Evolutionary conservation across 108 stramenopile genomes (phyloP), one percentile per base, ranked within the genome.

Genomic region (Phaeodactylum tricornutum): DNA sequence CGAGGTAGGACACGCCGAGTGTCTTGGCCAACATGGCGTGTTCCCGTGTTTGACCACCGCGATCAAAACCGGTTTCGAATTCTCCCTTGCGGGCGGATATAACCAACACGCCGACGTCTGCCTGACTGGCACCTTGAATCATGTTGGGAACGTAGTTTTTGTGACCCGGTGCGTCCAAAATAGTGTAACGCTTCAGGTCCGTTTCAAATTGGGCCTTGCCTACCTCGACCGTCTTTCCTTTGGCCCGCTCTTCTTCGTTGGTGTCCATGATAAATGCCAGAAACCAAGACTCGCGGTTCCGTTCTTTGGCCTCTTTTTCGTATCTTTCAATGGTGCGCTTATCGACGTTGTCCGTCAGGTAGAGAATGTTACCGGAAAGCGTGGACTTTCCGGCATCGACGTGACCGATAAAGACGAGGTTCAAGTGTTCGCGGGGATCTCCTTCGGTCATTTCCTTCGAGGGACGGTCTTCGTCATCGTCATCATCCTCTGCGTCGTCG

Each of bases 221-320:
- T 9, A 98, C 97, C 59, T 98, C 99, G 0, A 99, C 97, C 4
- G 99, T 99, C 68, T 95, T 99, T 28, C 98, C 98, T 72, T 98
- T 99, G 40, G 94, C 97, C 44, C 98, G 81, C 58, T 99, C 98
- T 55, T 98, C 96, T 61, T 99, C 98, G 58, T 95, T 93, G 24
- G 96, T 97, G 72, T 99, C 98, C 96, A 99, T 98, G 60, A 99
- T 98, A 68, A 94, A 99, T 0, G 98, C 98, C 50, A 99, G 52
- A 72, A 98, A 99, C 98, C 98, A 99, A 7, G 93, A 94, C 61
- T 99, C 98, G 35, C 98, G 90, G 69, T 99, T 99, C n/a, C 81
- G 72, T 30, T 96, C 88, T 76, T 99, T 99, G 27, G 98, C 98
- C 66, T 99, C 98, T 43, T 70, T 67, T 67, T 97, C 96, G 67